Conservation (phyloP, 768 basidiomycete genomes). For the Suillus discolor region DNA sequence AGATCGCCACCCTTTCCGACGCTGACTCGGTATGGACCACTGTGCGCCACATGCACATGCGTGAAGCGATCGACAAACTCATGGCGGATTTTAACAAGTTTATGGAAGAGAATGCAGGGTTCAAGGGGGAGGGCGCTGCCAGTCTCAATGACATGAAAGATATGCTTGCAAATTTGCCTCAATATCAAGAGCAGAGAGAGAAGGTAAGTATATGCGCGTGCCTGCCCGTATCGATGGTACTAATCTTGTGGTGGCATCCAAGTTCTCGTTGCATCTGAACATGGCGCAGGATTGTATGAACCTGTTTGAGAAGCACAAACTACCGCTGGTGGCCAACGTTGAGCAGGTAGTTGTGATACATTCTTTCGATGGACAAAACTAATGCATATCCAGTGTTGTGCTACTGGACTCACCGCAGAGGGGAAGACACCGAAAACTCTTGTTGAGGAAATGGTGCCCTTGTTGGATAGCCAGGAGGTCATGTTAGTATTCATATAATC, state of each 20-base stretch:
- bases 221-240: not conserved
- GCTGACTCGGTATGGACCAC: constrained; percentile 89
- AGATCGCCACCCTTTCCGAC: constrained; percentile 84
- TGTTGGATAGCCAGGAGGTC: constrained; percentile 85
- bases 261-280: constrained; percentile 96
- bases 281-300: constrained; percentile 99
- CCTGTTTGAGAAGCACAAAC: constrained; percentile 85
- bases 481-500: constrained; percentile 51
- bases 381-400: constrained; percentile 69
- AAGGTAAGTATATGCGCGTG: constrained; percentile 53
- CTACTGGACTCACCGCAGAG: constrained; percentile 88
- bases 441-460: constrained; percentile 98
- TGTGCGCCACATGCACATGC: constrained; percentile 97
- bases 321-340: constrained; percentile 81
- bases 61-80: constrained; percentile 95
- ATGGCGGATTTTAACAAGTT: constrained; percentile 97
- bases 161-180: constrained; percentile 93
- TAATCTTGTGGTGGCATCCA: constrained; percentile 10
- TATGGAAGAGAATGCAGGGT: constrained; percentile 91
- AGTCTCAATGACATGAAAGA: constrained; percentile 98
- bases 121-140: constrained; percentile 88
- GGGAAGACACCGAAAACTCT: constrained; percentile 93
- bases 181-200: constrained; percentile 94
- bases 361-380: not conserved
- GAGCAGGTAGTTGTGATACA: constrained; percentile 67